Percentiles rank a stretch among this genome's conserved stretches.
Evolutionary conservation across 2,329 filamentous ascomycete species (phyloP).

Genomic region (Alternaria ethzedia): DNA sequence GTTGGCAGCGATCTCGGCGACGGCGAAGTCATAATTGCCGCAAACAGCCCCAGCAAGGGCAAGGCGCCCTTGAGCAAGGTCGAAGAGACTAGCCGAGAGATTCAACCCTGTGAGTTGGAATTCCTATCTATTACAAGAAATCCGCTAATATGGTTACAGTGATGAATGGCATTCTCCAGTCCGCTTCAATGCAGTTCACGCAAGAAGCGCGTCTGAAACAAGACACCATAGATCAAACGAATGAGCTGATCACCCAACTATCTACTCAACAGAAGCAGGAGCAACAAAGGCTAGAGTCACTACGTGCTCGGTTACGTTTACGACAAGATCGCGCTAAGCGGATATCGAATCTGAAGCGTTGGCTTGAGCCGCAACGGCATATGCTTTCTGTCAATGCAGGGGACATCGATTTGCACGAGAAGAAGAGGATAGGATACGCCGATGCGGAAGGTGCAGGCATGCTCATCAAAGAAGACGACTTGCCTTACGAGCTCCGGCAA

Average conservation of each 20-base stretch:
- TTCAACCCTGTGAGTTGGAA: constrained; percentile 73
- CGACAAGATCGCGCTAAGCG: constrained; percentile 71
- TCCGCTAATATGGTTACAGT: constrained; percentile 51
- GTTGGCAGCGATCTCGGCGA: constrained; percentile 71
- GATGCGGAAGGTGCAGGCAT: constrained; percentile 49
- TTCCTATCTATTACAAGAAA: too few species aligned
- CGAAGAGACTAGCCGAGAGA: constrained; percentile 78
- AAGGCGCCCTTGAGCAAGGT: constrained; percentile 56
- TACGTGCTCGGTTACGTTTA: constrained; percentile 70
- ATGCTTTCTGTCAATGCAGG: constrained; percentile 55
- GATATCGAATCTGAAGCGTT: constrained; percentile 77
- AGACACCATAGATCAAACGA: constrained; percentile 79
- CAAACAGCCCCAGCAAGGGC: constrained; percentile 45
- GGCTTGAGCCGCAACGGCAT: constrained; percentile 72
- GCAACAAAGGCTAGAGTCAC: constrained; percentile 72
- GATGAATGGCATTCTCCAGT: constrained; percentile 80
- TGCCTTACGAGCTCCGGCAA: constrained; percentile 39
- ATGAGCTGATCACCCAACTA: constrained; percentile 79
- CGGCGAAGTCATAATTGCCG: constrained; percentile 20
- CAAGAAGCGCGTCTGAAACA: constrained; percentile 84
- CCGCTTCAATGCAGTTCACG: constrained; percentile 80
- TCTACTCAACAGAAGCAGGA: constrained; percentile 81
- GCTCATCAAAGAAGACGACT: constrained; percentile 32
- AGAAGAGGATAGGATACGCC: constrained; percentile 54
- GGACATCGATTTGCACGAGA: constrained; percentile 51